These are phyloP conservation scores for Intubia oerlemansii DNA, from an alignment of 2,329 filamentous ascomycete genomes.

Conservation along the genomic window DNA sequence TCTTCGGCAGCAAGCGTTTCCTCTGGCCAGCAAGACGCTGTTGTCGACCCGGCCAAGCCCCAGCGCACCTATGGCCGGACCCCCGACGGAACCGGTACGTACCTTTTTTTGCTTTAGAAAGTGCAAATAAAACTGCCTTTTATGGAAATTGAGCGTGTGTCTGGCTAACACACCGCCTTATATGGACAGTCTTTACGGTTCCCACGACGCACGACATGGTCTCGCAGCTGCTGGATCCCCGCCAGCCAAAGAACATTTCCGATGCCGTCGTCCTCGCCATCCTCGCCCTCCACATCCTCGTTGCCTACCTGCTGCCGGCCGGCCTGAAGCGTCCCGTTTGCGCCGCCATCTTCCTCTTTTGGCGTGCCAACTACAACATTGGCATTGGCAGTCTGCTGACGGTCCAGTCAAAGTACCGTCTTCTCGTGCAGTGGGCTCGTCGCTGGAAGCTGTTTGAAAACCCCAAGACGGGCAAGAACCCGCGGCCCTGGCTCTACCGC, in stretches of 20 bases:
- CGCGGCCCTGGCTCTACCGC: constrained; percentile 60
- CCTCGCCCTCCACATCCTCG: constrained; percentile 50
- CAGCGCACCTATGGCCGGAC: constrained; percentile 82
- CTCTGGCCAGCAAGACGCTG: too few relatives aligned
- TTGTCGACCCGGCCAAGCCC: background rate
- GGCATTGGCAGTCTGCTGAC: constrained; percentile 82
- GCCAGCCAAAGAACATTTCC: constrained; percentile 85
- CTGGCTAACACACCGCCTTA: constrained; percentile 3
- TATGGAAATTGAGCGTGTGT: too few relatives aligned
- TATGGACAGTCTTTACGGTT: constrained; percentile 63
- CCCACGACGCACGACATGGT: constrained; percentile 98
- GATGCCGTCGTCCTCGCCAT: constrained; percentile 64
- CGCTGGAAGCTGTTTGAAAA: constrained; percentile 73
- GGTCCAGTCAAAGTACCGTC: constrained; percentile 74
- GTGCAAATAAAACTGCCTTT: background rate
- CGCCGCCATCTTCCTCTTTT: constrained; percentile 71
- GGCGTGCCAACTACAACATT: constrained; percentile 79
- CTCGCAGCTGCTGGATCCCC: constrained; percentile 83
- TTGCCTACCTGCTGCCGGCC: constrained; percentile 52
- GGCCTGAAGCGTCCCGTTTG: constrained; percentile 55
- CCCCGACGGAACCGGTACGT: constrained; percentile 71
- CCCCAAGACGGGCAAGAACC: constrained; percentile 60
- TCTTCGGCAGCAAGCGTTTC: too few relatives aligned
- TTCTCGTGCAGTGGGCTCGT: constrained; percentile 70
- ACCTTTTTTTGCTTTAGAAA: too few relatives aligned